Evolutionary conservation across 164 flowering plant genomes (phyloP).

Genomic region (Chloranthus sessilifolius): DNA sequence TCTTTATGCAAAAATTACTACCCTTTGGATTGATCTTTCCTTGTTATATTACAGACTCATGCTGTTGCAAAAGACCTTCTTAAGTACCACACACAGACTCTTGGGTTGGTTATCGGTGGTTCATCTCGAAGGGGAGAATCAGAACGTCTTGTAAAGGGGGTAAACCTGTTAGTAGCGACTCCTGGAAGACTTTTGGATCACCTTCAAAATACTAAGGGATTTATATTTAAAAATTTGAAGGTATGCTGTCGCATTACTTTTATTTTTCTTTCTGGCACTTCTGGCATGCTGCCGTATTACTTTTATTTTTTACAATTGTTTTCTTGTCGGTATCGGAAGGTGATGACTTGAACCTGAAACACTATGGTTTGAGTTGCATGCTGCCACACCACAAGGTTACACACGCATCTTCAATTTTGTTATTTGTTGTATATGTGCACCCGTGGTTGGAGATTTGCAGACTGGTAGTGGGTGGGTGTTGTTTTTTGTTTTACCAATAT

Average conservation of each 20-base stretch:
- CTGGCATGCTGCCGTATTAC: too few relatives aligned
- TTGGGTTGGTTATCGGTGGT: conserved; percentile 91
- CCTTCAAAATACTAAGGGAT: conserved; percentile 85
- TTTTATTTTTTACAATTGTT: not conserved
- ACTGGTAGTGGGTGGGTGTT: too few relatives aligned
- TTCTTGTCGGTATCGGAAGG: not conserved
- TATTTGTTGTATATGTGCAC: too few relatives aligned
- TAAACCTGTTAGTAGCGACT: conserved; percentile 80
- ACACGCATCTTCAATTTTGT: too few relatives aligned
- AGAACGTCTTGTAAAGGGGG: conserved; percentile 83
- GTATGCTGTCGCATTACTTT: conserved; percentile 34
- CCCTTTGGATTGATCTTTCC: not conserved
- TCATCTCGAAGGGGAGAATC: conserved; percentile 76
- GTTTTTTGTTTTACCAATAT: too few relatives aligned
- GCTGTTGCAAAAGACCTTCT: conserved; percentile 91
- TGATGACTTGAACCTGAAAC: not conserved
- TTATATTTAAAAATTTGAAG: conserved; percentile 76
- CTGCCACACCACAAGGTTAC: too few relatives aligned
- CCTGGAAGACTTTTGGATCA: conserved; percentile 98
- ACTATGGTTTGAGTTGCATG: not conserved
- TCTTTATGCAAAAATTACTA: not conserved
- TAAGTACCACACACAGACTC: conserved; percentile 81
- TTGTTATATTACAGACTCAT: conserved; percentile 57
- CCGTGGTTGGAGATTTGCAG: too few relatives aligned
- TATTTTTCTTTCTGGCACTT: too few relatives aligned